A percentile compares a stretch with the other conserved stretches of the same genome.
These are phyloP conservation scores for Xylariaceae sp. DNA, from an alignment of 2,329 filamentous ascomycete species.

Conservation along the genomic window DNA sequence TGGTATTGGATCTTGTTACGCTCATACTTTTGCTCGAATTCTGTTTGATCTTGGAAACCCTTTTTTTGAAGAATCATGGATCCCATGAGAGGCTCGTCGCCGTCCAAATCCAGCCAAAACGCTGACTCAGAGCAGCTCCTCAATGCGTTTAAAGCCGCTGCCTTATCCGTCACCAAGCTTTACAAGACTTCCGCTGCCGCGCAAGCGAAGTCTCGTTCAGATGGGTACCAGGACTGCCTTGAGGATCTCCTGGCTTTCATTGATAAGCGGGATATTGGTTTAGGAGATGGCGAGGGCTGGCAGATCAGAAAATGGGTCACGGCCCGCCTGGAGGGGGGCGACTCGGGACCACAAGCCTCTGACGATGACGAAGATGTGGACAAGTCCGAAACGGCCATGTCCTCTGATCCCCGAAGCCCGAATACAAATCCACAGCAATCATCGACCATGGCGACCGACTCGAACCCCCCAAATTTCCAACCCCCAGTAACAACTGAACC, in stretches of 20 bases:
- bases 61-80: slow-evolving; percentile 23
- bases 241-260: slow-evolving; percentile 84
- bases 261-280: slow-evolving; percentile 72
- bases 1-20: not conserved
- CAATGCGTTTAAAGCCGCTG: slow-evolving; percentile 85
- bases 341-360: slow-evolving; percentile 46
- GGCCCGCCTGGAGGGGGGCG: slow-evolving; percentile 62
- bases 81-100: slow-evolving; percentile 29
- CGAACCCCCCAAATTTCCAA: slow-evolving; percentile 30
- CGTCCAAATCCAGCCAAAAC: slow-evolving; percentile 32
- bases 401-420: slow-evolving; percentile 52
- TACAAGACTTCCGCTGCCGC: slow-evolving; percentile 86
- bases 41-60: not conserved
- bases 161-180: slow-evolving; percentile 88
- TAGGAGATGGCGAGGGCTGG: slow-evolving; percentile 72
- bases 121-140: slow-evolving; percentile 61
- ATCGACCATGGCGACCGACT: slow-evolving; percentile 33
- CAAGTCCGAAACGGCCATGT: slow-evolving; percentile 55
- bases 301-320: slow-evolving; percentile 59
- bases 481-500: slow-evolving; percentile 14
- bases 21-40: not conserved
- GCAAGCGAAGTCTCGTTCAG: slow-evolving; percentile 66
- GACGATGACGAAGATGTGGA: slow-evolving; percentile 67
- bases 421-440: slow-evolving; percentile 39
- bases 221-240: slow-evolving; percentile 90